Evolutionary conservation across 352 stramenopile species (phyloP).

Genomic region (Aphanomyces astaci): DNA sequence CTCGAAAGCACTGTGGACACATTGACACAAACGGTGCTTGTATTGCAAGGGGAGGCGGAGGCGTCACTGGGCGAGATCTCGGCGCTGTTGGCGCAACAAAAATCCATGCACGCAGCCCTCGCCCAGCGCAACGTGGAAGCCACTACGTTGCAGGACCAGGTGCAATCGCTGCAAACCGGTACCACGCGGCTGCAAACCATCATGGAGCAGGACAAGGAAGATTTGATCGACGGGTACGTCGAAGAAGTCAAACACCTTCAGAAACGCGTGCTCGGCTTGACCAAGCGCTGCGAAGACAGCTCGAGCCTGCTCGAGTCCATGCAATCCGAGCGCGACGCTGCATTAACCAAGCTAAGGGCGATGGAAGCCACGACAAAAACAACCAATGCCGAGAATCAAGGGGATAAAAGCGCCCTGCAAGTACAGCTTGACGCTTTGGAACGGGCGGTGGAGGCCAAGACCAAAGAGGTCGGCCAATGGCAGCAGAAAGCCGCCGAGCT

Average conservation of each 20-base stretch:
- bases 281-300: background rate
- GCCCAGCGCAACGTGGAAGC: no score
- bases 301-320: background rate
- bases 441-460: background rate
- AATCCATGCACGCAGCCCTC: no score
- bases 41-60: background rate
- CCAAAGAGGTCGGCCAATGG: background rate
- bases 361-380: background rate
- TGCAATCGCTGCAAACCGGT: background rate
- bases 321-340: background rate
- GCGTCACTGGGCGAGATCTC: background rate
- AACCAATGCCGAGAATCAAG: background rate
- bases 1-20: background rate
- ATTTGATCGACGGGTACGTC: background rate
- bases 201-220: constrained; percentile 14
- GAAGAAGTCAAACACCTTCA: background rate
- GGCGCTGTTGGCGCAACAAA: no score
- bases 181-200: constrained; percentile 3
- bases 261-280: background rate
- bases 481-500: background rate
- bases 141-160: background rate
- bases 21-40: background rate
- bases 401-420: background rate
- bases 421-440: background rate
- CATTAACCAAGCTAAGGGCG: background rate